phyloP scores from a whole-genome alignment of 441 rosid species.

The Jatropha podagrica region DNA sequence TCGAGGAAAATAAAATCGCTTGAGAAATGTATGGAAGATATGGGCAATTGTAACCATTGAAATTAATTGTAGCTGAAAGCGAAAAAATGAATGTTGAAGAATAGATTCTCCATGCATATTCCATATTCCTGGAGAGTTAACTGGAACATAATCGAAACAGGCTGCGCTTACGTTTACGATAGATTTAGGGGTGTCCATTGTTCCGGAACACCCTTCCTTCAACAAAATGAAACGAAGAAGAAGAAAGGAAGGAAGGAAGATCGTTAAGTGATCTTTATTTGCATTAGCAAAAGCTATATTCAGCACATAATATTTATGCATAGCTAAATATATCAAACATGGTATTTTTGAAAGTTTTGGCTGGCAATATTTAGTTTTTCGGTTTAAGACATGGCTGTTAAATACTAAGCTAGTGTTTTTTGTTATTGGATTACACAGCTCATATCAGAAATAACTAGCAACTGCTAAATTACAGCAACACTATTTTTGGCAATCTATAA shows the following conservation, averaged over 20 bases:
- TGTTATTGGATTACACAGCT: neutral
- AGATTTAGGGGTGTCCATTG: neutral
- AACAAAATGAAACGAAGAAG: neutral
- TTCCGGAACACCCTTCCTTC: neutral
- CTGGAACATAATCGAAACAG: constrained; percentile 22
- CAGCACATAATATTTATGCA: too few relatives aligned
- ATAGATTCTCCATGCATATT: constrained; percentile 15
- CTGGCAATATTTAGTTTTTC: neutral
- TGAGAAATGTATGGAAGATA: constrained; percentile 20
- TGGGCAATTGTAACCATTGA: constrained; percentile 17
- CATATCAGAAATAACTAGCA: neutral
- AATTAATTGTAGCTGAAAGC: constrained; percentile 27
- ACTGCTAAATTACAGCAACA: neutral
- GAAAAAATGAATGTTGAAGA: constrained; percentile 25
- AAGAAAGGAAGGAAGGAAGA: too few relatives aligned
- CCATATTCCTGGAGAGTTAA: constrained; percentile 31
- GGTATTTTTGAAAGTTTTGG: too few relatives aligned
- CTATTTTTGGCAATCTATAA: neutral
- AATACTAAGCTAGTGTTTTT: neutral
- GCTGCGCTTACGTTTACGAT: constrained; percentile 18
- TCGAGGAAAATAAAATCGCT: constrained; percentile 28
- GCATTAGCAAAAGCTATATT: too few relatives aligned
- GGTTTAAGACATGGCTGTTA: neutral
- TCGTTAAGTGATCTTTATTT: too few relatives aligned
- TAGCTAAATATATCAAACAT: too few relatives aligned